Evolutionary conservation across 2,329 filamentous ascomycete genomes (phyloP).

Genomic region (Colletotrichum eleusines): DNA sequence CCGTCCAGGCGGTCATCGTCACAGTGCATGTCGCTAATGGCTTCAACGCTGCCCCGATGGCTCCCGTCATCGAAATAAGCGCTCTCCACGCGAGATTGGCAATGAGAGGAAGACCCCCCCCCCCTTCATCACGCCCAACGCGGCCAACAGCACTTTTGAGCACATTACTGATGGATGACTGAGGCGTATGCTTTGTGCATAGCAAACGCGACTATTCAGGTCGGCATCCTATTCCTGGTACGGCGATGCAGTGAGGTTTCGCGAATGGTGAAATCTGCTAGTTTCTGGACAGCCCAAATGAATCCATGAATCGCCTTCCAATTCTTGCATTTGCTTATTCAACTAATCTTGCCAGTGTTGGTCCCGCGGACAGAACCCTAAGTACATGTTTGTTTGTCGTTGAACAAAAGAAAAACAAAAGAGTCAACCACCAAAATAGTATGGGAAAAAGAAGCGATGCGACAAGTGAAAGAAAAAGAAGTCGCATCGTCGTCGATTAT

Average conservation of each 20-base stretch:
- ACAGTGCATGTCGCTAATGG: constrained; percentile 9
- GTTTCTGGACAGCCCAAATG: constrained; percentile 15
- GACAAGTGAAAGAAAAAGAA: constrained; percentile 25
- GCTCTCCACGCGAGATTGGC: constrained; percentile 40
- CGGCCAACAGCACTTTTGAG: background rate
- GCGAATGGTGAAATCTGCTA: constrained; percentile 19
- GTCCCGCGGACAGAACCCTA: background rate
- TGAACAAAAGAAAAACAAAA: constrained; percentile 35
- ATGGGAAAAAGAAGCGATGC: constrained; percentile 29
- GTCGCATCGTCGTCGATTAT: constrained; percentile 12
- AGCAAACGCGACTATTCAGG: constrained; percentile 16
- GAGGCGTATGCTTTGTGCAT: constrained; percentile 1
- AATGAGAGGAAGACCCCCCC: constrained; percentile 23
- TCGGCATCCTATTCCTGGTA: constrained; percentile 1
- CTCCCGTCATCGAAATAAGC: constrained; percentile 36
- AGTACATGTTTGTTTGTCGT: constrained; percentile 12
- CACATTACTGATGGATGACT: constrained; percentile 13
- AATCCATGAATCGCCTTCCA: constrained; percentile 20
- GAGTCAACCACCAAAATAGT: constrained; percentile 29
- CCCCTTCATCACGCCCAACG: constrained; percentile 29
- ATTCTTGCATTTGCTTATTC: constrained; percentile 31
- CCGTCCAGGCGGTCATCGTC: constrained; percentile 15
- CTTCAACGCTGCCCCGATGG: constrained; percentile 26
- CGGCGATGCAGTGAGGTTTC: constrained; percentile 4
- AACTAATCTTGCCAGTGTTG: constrained; percentile 10